Conservation (phyloP, 495 filamentous ascomycete genomes). For the Aspergillus ostianus region DNA sequence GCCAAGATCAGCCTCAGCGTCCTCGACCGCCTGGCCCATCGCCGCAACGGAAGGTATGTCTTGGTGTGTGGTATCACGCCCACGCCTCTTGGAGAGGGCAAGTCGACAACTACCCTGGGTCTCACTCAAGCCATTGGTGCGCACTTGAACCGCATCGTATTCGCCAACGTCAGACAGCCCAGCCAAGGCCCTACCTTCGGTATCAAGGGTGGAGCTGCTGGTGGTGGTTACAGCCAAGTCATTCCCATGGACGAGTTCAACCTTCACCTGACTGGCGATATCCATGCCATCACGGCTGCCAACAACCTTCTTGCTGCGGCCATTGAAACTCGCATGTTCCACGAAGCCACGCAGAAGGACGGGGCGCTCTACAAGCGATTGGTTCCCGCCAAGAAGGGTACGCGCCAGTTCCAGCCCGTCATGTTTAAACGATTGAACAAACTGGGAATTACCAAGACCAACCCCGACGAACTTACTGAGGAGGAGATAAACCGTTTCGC, state of each 20-base stretch:
- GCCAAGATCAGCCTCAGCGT: conserved; percentile 85
- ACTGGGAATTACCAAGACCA: conserved; percentile 90
- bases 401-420: conserved; percentile 78
- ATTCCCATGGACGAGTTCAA: conserved; percentile 99
- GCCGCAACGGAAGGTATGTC: conserved; percentile 84
- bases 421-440: conserved; percentile 93
- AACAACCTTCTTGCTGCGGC: conserved; percentile 98
- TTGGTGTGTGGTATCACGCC: conserved; percentile 94
- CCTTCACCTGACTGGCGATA: conserved; percentile 94
- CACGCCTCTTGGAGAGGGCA: conserved; percentile 96
- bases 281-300: conserved; percentile 94
- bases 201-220: conserved; percentile 96
- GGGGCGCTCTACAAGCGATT: conserved; percentile 83
- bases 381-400: conserved; percentile 86
- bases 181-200: conserved; percentile 97
- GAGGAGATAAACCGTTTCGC: conserved; percentile 89
- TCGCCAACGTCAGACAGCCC: conserved; percentile 96
- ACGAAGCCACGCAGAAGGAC: conserved; percentile 92
- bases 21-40: conserved; percentile 79
- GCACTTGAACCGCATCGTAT: conserved; percentile 80
- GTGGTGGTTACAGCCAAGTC: conserved; percentile 96
- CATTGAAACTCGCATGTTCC: conserved; percentile 97
- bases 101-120: conserved; percentile 98
- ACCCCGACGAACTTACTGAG: conserved; percentile 82
- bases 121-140: conserved; percentile 91